Base-by-base conservation (phyloP, 768 basidiomycete species). In the Butyriboletus loyo region DNA sequence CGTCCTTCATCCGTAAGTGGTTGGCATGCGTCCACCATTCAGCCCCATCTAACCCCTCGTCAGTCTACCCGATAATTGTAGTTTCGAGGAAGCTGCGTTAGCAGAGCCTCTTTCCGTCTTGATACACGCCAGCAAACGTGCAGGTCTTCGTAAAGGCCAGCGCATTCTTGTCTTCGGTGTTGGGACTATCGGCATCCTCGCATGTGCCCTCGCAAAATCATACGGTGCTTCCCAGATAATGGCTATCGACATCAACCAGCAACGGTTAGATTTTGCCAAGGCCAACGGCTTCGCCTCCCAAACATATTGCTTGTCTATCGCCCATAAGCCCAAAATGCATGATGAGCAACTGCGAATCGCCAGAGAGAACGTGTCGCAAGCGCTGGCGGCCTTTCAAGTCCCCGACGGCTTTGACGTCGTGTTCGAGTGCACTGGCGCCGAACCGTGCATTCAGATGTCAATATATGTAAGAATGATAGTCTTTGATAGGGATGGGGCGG, bases 41-140 rank as follows among this genome's bases (percentile, higher is more conserved):
- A 46, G 9, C 35, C 38, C 35, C 24, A n/a, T 59, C 39, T 63
- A 42, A 66, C 22, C 44, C 52, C 46, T 31, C 36, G 48, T 24
- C 60, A 91, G 89, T 22, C 75, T 97, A 22, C 91, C 94, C 22
- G 84, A 90, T 58, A 73, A 68, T 60, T 83, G 85, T 67, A 77
- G 86, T 34, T 91, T 84, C 63, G 88, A 92, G 57, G 80, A 84
- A 59, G 95, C 89, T 19, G 85, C 94, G 7, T 80, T 98, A 53
- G 92, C 94, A 9, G 96, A 98, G 68, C 96, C 96, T 24, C 86
- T 98, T 53, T 92, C 90, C 40, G 96, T 98, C 61, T 79, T 95
- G 61, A 77, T 96, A 47, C 82, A 84, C 54, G 82, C 82, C 27
- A 71, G 75, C 7, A 73, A 77, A 37, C 78, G 82, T 35, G 76